A percentile compares a stretch with the other conserved stretches of the same genome.
phyloP scores from a whole-genome alignment of 768 basidiomycete genomes.

The Cubamyces sp. region DNA sequence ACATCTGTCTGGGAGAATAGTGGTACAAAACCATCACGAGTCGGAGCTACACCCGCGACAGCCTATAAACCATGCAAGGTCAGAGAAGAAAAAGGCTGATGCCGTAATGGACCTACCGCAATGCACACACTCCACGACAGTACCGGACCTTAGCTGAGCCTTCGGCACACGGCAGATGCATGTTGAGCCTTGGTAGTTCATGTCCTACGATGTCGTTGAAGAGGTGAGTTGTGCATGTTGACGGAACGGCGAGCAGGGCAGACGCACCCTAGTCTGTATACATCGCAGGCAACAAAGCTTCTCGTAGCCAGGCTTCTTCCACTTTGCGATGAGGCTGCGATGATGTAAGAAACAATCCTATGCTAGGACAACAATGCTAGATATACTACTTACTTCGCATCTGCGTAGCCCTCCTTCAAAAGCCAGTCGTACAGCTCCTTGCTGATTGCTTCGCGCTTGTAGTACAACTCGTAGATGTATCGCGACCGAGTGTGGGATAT shows the following conservation, averaged over 20 bases:
- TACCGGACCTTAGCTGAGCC: slow-evolving; percentile 85
- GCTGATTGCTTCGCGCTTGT: slow-evolving; percentile 95
- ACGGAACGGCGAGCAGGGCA: background rate
- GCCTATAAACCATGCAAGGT: slow-evolving; percentile 47
- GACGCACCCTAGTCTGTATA: slow-evolving; percentile 83
- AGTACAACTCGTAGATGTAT: slow-evolving; percentile 98
- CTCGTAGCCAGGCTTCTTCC: slow-evolving; percentile 99
- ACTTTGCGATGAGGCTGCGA: slow-evolving; percentile 91
- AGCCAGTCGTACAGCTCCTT: slow-evolving; percentile 96
- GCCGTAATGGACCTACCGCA: slow-evolving; percentile 69
- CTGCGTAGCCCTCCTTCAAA: slow-evolving; percentile 93
- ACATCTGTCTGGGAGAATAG: background rate
- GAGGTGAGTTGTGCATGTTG: background rate
- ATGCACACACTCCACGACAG: slow-evolving; percentile 94
- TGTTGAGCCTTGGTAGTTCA: slow-evolving; percentile 99
- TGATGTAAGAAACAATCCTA: background rate
- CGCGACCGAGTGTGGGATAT: slow-evolving; percentile 95
- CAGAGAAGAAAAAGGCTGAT: background rate
- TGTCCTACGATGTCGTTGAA: slow-evolving; percentile 61
- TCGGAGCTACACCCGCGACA: slow-evolving; percentile 93
- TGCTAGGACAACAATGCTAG: background rate
- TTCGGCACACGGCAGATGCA: slow-evolving; percentile 98
- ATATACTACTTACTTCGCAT: slow-evolving; percentile 76
- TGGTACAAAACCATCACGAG: slow-evolving; percentile 47
- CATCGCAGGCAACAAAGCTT: slow-evolving; percentile 97